Base-by-base conservation (phyloP, 2,329 filamentous ascomycete genomes). In the Pyrenophora teres region DNA sequence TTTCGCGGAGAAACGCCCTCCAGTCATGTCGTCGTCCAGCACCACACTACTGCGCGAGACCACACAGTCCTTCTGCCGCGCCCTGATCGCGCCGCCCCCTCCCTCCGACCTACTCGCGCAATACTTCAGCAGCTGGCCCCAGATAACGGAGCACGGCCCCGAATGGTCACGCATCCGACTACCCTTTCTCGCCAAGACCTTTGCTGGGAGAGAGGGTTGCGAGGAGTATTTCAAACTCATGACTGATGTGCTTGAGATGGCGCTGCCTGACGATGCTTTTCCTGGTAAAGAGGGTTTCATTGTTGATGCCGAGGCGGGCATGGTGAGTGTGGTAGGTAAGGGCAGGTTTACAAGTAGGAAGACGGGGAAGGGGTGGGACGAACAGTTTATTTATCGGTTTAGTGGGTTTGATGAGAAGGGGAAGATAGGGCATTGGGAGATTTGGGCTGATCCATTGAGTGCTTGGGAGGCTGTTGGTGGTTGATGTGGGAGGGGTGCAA, bases 381-480 rank as follows among this genome's bases (percentile, higher is more conserved):
- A 77, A 56, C 55, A 66, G 13, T 77, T 77, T 36, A 71, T 76
- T 10, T 75, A 76, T 59, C 56, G 70, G 40, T 67, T 77, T 38
- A 73, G 75, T 57, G 72, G 50, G 6, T 77, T 75, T 52, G 72
- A 77, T 60, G 60, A 60, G 6, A 54, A 71, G 15, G 73, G 72
- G 0, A 73, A 56, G 61, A 72, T 77, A 53, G 75, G 73, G 23
- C 66, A 72, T 57, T 76, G 74, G 73, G 74, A 78, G 60, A 75
- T 77, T 43, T 78, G 76, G 75, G 74, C 73, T 12, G 76, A 78
- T 67, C 73, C 73, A 10, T 56, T 76, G 49, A 76, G 72, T 54
- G 76, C 75, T 30, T 77, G 74, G 75, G 65, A 69, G 21, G 75
- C 74, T 49, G 73, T 70, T 55, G 66, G 59, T 12, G 65, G 58